A percentile compares a stretch with the other conserved stretches of the same genome.
Evolutionary conservation across 192 early-diverging fungal species (phyloP).

Genomic region (Podila epicladia): DNA sequence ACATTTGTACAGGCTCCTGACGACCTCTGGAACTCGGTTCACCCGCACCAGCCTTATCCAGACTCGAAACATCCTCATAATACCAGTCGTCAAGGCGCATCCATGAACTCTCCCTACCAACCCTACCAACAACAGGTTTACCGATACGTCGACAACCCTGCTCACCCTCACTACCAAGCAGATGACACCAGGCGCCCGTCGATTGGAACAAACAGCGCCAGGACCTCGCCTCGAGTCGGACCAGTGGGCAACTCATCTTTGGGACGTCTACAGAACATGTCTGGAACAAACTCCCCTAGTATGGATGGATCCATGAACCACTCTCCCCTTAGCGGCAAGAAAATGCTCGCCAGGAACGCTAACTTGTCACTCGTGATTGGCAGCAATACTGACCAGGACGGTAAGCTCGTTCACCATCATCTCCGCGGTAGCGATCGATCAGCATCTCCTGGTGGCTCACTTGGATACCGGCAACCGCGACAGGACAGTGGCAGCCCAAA

Average conservation of each 20-base stretch:
- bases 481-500: constrained; percentile 42
- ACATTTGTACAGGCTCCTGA: constrained; percentile 38
- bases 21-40: constrained; percentile 43
- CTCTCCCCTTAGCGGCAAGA: constrained; percentile 44
- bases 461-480: constrained; percentile 14
- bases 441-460: constrained; percentile 39
- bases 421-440: constrained; percentile 23
- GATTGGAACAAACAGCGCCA: constrained; percentile 40
- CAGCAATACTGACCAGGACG: constrained; percentile 52
- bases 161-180: constrained; percentile 31
- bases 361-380: constrained; percentile 49
- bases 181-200: constrained; percentile 36
- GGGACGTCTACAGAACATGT: constrained; percentile 29
- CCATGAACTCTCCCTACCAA: constrained; percentile 30
- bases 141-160: constrained; percentile 33
- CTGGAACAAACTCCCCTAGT: constrained; percentile 28
- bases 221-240: constrained; percentile 44
- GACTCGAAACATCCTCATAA: constrained; percentile 49
- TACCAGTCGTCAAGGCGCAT: constrained; percentile 17
- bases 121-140: constrained; percentile 38
- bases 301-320: constrained; percentile 26
- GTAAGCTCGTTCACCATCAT: constrained; percentile 42
- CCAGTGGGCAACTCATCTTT: constrained; percentile 37
- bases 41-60: constrained; percentile 47
- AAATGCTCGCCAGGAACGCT: constrained; percentile 29